Conservation (phyloP, 1,284 basidiomycete genomes). For the Mycosarcoma maydis region DNA sequence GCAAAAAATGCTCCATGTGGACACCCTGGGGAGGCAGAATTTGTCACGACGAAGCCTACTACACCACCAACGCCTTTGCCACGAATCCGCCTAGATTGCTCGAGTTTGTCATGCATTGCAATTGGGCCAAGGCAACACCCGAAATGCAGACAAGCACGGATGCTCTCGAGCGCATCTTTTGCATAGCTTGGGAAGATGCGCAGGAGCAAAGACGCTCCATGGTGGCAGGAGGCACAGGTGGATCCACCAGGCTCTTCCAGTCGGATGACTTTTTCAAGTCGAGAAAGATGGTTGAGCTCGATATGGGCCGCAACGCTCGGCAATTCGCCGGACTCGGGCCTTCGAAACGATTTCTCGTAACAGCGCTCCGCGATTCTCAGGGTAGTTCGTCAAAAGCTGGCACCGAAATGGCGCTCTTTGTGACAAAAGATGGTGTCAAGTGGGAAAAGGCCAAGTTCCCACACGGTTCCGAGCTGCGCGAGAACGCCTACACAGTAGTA, state of each 20-base stretch:
- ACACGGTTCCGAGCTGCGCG: slow-evolving; percentile 80
- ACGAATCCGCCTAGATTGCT: slow-evolving; percentile 48
- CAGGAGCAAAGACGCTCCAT: slow-evolving; percentile 8
- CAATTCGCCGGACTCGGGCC: slow-evolving; percentile 62
- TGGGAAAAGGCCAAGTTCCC: slow-evolving; percentile 73
- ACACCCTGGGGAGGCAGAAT: slow-evolving; percentile 55
- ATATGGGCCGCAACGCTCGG: slow-evolving; percentile 55
- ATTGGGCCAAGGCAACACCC: slow-evolving; percentile 61
- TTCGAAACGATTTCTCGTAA: slow-evolving; percentile 58
- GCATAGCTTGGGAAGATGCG: slow-evolving; percentile 63
- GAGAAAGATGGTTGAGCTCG: slow-evolving; percentile 51
- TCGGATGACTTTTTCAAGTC: slow-evolving; percentile 62
- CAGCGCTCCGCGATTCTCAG: slow-evolving; percentile 56
- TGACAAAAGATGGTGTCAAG: slow-evolving; percentile 54
- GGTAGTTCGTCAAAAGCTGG: slow-evolving; percentile 28
- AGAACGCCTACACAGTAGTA: slow-evolving; percentile 94
- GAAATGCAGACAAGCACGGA: slow-evolving; percentile 42
- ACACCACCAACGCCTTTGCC: slow-evolving; percentile 61
- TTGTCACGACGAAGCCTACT: slow-evolving; percentile 68
- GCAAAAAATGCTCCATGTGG: slow-evolving; percentile 58
- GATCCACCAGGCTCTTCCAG: slow-evolving; percentile 52
- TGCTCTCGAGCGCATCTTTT: slow-evolving; percentile 57
- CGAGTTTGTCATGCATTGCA: slow-evolving; percentile 60
- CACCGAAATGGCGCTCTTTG: slow-evolving; percentile 61
- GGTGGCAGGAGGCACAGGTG: background rate